Base-by-base conservation (phyloP, 1,139 yeast genomes). In the Scheffersomyces segobiensis region DNA sequence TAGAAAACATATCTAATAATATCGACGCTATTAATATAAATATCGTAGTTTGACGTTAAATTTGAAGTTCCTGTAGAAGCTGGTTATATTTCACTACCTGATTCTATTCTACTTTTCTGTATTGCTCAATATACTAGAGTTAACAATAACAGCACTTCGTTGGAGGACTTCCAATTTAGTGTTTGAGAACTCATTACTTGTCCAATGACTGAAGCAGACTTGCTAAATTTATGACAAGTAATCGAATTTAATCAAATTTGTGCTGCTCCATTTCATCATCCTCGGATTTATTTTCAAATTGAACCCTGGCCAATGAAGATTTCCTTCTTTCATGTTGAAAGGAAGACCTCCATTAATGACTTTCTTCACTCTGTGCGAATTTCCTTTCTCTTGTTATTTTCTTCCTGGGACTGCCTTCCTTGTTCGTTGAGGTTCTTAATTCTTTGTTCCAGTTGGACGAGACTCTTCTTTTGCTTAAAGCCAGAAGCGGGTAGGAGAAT, bases 401-500 rank as follows among this genome's bases (percentile, higher is more conserved):
- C 42, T 32, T 32, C 42, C 42, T 14, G 42, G 4, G 42, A 32
- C 8, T 4, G 42, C 12, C 12, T 32, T 7, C 42, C 17, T 64
- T 79, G 84, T 64, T 80, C 84, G 70, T 82, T 77, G 55, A 88
- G 86, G 18, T 81, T 76, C 66, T 88, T 86, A 62, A 93, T 81
- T 59, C 80, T 81, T 58, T 85, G 90, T 72, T 93, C 98, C 65
- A 87, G 87, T 64, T 88, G 91, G 64, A 88, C 87, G 63, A 87
- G 80, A 64, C 96, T 81, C 50, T 92, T 82, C 67, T 91, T 91
- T 55, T 90, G 88, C 66, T 92, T 93, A 78, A 95, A 93, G 5
- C 80, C 79, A 42, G 90, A 85, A 60, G 92, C 93, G 14, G 96
- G 93, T 22, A 93, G 87, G 71, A 93, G 87, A 62, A 95, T 85